Conservation (phyloP, 176 grass and related monocot genomes). For the Secale cereale region DNA sequence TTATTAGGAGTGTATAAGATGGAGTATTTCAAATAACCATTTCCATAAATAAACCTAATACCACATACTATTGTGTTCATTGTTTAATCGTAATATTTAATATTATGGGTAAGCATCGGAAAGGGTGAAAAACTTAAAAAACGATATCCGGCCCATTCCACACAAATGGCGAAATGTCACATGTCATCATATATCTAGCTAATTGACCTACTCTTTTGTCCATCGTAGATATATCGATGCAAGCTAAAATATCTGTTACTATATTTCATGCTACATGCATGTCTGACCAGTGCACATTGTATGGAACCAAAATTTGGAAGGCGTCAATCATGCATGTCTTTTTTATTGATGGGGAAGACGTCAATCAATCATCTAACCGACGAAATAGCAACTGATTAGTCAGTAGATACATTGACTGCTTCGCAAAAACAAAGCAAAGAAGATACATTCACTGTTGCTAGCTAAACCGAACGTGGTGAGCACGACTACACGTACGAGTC, state of each 20-base stretch:
- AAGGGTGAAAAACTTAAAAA: not conserved
- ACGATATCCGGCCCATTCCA: not conserved
- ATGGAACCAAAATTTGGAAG: conserved; percentile 10
- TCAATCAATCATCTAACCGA: conserved; percentile 23
- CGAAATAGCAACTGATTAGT: conserved; percentile 2
- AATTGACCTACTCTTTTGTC: conserved; percentile 25
- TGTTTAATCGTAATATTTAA: no score
- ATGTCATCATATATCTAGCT: not conserved
- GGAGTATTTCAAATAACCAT: not conserved
- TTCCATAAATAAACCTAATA: not conserved
- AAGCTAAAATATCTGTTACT: conserved; percentile 20
- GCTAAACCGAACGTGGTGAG: not conserved
- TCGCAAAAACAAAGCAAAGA: no score
- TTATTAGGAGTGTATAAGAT: not conserved
- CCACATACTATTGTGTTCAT: no score
- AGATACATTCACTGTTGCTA: conserved; percentile 5
- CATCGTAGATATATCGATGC: not conserved
- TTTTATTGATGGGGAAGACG: not conserved
- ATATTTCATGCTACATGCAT: conserved; percentile 47
- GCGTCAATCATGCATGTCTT: not conserved
- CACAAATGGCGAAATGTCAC: not conserved
- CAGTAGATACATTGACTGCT: conserved; percentile 24
- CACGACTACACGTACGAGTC: not conserved
- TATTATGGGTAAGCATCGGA: not conserved
- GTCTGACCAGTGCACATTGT: conserved; percentile 18